Evolutionary conservation across 2,329 filamentous ascomycete genomes (phyloP).

Genomic region (Graphium sp.): DNA sequence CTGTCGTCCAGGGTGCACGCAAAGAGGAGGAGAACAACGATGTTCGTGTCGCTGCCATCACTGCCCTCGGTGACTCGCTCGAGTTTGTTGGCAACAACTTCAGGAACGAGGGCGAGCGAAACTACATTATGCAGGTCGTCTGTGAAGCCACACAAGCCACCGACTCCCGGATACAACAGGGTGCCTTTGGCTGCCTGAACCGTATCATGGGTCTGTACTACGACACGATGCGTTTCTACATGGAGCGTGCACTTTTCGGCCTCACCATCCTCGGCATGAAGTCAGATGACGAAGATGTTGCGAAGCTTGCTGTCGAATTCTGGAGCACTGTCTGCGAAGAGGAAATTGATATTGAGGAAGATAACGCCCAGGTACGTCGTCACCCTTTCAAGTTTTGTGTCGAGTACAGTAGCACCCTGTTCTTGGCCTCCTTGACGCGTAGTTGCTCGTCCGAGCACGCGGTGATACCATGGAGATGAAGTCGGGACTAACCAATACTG

Average conservation of each 20-base stretch:
- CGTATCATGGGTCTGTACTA: constrained; percentile 98
- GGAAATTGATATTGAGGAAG: constrained; percentile 94
- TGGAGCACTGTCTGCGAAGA: constrained; percentile 99
- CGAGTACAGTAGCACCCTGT: too few species aligned
- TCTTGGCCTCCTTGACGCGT: too few species aligned
- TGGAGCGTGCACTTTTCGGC: constrained; percentile 98
- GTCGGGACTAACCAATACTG: constrained; percentile 6
- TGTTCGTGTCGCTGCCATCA: constrained; percentile 83
- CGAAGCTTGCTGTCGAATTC: constrained; percentile 96
- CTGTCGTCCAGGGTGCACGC: constrained; percentile 90
- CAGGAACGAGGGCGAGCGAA: constrained; percentile 95
- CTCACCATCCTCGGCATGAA: constrained; percentile 98
- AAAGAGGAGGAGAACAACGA: constrained; percentile 90
- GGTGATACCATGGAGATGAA: not conserved
- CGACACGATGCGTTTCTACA: constrained; percentile 99
- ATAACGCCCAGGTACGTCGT: constrained; percentile 58
- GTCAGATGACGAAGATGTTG: constrained; percentile 90
- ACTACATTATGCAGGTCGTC: constrained; percentile 99
- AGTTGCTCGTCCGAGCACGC: too few species aligned
- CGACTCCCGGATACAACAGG: constrained; percentile 83
- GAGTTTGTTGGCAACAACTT: constrained; percentile 98
- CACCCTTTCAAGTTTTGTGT: constrained; percentile 4
- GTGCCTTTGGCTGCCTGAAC: constrained; percentile 92
- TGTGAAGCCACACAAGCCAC: constrained; percentile 95
- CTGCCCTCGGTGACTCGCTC: constrained; percentile 85